Conservation (phyloP, 75 land plant species). For the Cupressus sempervirens region DNA sequence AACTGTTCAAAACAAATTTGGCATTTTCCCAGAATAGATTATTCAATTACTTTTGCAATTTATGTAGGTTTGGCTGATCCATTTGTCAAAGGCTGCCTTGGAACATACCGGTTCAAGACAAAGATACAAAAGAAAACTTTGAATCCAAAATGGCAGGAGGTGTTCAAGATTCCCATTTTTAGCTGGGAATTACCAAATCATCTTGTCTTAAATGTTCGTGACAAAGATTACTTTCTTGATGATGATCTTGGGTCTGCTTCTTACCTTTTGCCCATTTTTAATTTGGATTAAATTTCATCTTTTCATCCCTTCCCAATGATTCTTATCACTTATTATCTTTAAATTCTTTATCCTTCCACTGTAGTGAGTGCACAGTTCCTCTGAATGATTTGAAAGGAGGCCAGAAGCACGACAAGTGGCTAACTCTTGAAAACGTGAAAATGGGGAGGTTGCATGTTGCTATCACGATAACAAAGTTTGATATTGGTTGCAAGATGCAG, state of each 20-base stretch:
- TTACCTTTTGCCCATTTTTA: neutral
- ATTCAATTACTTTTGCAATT: neutral
- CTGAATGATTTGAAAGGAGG: constrained; percentile 55
- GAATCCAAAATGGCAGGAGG: constrained; percentile 87
- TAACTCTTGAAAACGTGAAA: constrained; percentile 67
- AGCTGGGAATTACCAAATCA: constrained; percentile 76
- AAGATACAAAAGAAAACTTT: constrained; percentile 79
- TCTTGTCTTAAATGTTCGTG: constrained; percentile 67
- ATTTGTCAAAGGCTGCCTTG: constrained; percentile 75
- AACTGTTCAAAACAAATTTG: neutral
- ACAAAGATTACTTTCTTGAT: constrained; percentile 77
- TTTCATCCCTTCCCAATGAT: constrained; percentile 6
- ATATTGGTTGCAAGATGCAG: constrained; percentile 12
- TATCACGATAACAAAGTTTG: constrained; percentile 46
- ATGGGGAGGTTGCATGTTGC: constrained; percentile 75
- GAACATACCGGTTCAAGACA: constrained; percentile 55
- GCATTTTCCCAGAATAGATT: neutral
- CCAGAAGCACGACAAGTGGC: constrained; percentile 71
- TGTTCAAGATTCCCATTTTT: constrained; percentile 68
- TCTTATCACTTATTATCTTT: neutral
- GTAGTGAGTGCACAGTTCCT: constrained; percentile 49
- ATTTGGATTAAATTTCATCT: neutral
- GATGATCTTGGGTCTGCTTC: constrained; percentile 79
- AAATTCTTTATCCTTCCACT: constrained; percentile 1
- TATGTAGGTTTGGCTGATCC: constrained; percentile 89